These are phyloP conservation scores for Cryptococcus neoformans DNA, from an alignment of 1,284 basidiomycete genomes.

Conservation along the genomic window DNA sequence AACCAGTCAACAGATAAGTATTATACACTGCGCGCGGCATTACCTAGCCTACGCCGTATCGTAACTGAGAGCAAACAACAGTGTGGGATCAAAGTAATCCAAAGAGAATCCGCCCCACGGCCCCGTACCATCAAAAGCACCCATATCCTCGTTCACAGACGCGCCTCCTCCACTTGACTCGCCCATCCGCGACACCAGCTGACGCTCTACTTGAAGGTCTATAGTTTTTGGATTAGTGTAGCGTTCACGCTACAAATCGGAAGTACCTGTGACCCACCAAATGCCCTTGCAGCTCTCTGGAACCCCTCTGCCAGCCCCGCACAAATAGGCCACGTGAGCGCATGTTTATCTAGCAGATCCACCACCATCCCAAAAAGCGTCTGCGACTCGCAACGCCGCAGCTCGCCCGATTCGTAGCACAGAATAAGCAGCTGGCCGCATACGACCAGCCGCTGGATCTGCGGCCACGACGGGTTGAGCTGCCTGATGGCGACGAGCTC, in stretches of 20 bases:
- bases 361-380: constrained; percentile 14
- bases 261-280: constrained; percentile 4
- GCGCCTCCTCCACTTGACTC: background rate
- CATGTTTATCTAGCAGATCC: constrained; percentile 12
- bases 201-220: background rate
- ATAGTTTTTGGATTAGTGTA: background rate
- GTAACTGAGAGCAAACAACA: background rate
- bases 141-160: background rate
- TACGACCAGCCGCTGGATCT: constrained; percentile 17
- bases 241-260: background rate
- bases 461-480: constrained; percentile 22
- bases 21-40: background rate
- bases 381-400: constrained; percentile 14
- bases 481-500: constrained; percentile 14
- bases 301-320: constrained; percentile 10
- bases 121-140: background rate
- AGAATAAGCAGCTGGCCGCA: constrained; percentile 22
- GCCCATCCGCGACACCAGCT: background rate
- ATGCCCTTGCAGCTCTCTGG: constrained; percentile 5
- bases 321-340: constrained; percentile 13
- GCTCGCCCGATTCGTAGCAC: constrained; percentile 17
- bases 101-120: background rate
- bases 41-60: background rate
- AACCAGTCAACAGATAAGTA: no score
- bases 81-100: background rate